Base-by-base conservation (phyloP, 192 early-diverging fungal genomes). In the Coemansia sp. region DNA sequence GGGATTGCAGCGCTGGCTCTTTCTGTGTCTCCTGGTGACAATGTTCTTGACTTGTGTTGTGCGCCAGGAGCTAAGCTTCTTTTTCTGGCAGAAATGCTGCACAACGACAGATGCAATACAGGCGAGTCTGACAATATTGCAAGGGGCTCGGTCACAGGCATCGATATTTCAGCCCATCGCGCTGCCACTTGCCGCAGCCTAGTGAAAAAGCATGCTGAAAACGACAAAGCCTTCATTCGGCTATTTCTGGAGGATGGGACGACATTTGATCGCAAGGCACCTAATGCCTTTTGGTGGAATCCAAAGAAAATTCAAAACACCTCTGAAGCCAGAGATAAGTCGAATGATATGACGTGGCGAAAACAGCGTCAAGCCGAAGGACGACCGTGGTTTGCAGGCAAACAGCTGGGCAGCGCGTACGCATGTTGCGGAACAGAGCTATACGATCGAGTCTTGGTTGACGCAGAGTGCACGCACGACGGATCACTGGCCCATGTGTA, bases 61-160 rank as follows among this genome's bases (percentile, higher is more conserved):
- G 93, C 93, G 4, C 92, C 94, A 56, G 94, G 97, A 0, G 91
- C 89, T 23, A 99, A 99, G 66, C 85, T 99, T 16, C 90, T 92
- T 63, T 85, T 92, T 68, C 79, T 96, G 23, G 81, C 88, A 6
- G 92, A 98, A 64, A 45, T 94, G 12, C 72, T 92, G 19, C 64
- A 23, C 77, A 86, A 16, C 87, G 85, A 9, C 43, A 8, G 19
- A 38, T 16, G 16, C 70, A 41, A 23, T 9, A 54, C 19, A 44
- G 13, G 19, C n/a, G 48, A 38, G 15, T 37, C 3, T 8, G 32
- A 26, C 8, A 0, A 19, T 26, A 58, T 9, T 10, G 4, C 6
- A 15, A 38, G 9, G 18, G 97, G 97, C 2, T 92, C 93, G 0
- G 90, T 95, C 5, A 99, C 97, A 0, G 97, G 95, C 2, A 94